Percentiles rank a stretch among this genome's conserved stretches.
These are phyloP conservation scores for Hypoxylon rickii DNA, from an alignment of 495 filamentous ascomycete species.

Conservation along the genomic window DNA sequence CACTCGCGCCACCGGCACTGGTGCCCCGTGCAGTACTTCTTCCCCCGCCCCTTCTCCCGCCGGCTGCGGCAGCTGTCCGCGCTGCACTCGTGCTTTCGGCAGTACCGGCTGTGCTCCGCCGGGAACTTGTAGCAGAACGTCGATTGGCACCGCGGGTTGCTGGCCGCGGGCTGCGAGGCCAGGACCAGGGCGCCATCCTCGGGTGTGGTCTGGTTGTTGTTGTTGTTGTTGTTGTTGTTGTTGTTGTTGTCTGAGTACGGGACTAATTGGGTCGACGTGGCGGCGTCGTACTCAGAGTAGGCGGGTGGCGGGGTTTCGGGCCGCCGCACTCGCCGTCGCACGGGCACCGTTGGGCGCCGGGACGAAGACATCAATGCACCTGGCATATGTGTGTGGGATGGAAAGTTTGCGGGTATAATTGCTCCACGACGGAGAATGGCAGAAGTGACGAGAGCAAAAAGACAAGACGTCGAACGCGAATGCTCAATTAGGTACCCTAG, in stretches of 20 bases:
- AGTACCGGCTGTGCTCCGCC: slow-evolving; percentile 10
- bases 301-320: slow-evolving; percentile 28
- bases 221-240: no score
- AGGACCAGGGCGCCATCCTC: not conserved
- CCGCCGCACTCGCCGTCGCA: slow-evolving; percentile 17
- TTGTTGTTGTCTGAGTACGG: no score
- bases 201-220: not conserved
- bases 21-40: slow-evolving; percentile 15
- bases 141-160: slow-evolving; percentile 24
- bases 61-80: slow-evolving; percentile 10
- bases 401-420: no score
- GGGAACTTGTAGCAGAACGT: slow-evolving; percentile 25
- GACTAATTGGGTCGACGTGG: not conserved
- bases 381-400: no score
- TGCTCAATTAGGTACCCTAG: no score
- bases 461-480: no score
- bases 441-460: no score
- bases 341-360: slow-evolving; percentile 11
- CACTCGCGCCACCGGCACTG: slow-evolving; percentile 28
- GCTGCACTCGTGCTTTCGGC: slow-evolving; percentile 26
- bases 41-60: slow-evolving; percentile 22
- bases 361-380: slow-evolving; percentile 7
- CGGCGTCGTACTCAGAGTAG: slow-evolving; percentile 23
- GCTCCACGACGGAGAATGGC: no score
- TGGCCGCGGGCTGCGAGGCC: not conserved